Percentiles rank a stretch among this genome's conserved stretches.
Evolutionary conservation across 2,329 filamentous ascomycete genomes (phyloP).

Genomic region (Ophiosphaerella korrae): DNA sequence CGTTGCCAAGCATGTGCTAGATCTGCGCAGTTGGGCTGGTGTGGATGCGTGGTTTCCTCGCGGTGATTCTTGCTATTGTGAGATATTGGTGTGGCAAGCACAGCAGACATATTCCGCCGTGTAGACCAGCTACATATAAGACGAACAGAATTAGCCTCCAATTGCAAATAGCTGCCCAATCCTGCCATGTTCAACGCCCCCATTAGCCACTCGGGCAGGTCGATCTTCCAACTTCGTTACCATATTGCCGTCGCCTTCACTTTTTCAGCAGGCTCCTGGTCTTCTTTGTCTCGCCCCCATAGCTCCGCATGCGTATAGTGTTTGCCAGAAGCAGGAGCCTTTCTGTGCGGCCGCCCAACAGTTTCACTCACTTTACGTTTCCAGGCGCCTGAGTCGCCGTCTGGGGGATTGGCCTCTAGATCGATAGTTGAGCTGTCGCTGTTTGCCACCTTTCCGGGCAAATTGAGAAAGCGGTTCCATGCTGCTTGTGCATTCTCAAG

Average conservation of each 20-base stretch:
- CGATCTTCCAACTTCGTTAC: constrained; percentile 5
- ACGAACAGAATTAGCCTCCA: constrained; percentile 3
- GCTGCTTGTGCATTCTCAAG: constrained; percentile 39
- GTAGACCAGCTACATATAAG: constrained; percentile 1
- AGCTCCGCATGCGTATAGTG: constrained; percentile 38
- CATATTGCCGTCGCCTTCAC: neutral
- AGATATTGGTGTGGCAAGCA: neutral
- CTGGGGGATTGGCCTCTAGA: neutral
- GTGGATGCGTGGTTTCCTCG: too few relatives aligned
- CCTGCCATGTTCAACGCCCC: constrained; percentile 3
- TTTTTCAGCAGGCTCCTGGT: neutral
- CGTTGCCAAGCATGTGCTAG: too few relatives aligned
- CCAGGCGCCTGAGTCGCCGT: neutral
- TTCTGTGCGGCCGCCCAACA: constrained; percentile 1
- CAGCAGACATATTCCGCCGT: neutral
- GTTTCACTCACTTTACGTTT: neutral
- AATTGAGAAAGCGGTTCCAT: constrained; percentile 40
- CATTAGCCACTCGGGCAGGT: neutral
- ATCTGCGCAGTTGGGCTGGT: too few relatives aligned
- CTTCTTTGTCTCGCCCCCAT: constrained; percentile 22
- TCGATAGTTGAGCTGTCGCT: neutral
- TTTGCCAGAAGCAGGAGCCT: constrained; percentile 12
- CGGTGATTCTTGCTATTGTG: neutral
- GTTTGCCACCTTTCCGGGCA: constrained; percentile 25
- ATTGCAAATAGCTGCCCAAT: constrained; percentile 14